These are phyloP conservation scores for Podochytrium sp. DNA, from an alignment of 192 early-diverging fungal genomes.

Conservation along the genomic window DNA sequence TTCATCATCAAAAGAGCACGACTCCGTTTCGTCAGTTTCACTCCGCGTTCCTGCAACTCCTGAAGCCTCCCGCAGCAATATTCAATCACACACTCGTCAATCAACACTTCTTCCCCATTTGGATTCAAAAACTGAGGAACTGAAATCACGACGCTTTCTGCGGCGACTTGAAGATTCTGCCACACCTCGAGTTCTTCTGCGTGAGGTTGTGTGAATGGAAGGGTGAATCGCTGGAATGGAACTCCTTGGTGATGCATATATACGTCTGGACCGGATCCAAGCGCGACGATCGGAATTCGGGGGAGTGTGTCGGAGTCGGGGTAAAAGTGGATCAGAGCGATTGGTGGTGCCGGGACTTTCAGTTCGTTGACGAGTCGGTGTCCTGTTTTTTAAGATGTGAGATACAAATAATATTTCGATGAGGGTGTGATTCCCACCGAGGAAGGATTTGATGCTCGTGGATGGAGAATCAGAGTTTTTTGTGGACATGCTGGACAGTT, in stretches of 20 bases:
- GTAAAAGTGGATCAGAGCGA: conserved; percentile 26
- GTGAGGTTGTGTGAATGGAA: conserved; percentile 10
- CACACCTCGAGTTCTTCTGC: conserved; percentile 20
- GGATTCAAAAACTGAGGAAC: background rate
- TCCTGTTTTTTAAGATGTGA: background rate
- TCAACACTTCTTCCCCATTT: background rate
- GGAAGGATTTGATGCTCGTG: conserved; percentile 7
- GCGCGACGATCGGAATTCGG: conserved; percentile 19
- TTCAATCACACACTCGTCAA: background rate
- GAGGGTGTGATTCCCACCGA: background rate
- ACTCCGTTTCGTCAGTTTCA: background rate
- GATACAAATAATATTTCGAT: background rate
- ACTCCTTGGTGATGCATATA: conserved; percentile 20
- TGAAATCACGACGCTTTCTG: background rate
- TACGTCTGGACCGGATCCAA: conserved; percentile 12
- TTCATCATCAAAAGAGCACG: background rate
- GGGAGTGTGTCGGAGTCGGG: conserved; percentile 19
- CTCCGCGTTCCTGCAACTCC: background rate
- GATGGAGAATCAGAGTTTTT: background rate
- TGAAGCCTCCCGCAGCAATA: background rate
- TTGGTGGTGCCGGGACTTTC: conserved; percentile 12
- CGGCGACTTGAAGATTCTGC: conserved; percentile 2
- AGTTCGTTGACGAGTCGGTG: conserved; percentile 14
- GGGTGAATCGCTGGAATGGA: conserved; percentile 27
- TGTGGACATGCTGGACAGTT: no score